Conservation (phyloP, 2,329 filamentous ascomycete genomes). For the Mariannaea elegans region DNA sequence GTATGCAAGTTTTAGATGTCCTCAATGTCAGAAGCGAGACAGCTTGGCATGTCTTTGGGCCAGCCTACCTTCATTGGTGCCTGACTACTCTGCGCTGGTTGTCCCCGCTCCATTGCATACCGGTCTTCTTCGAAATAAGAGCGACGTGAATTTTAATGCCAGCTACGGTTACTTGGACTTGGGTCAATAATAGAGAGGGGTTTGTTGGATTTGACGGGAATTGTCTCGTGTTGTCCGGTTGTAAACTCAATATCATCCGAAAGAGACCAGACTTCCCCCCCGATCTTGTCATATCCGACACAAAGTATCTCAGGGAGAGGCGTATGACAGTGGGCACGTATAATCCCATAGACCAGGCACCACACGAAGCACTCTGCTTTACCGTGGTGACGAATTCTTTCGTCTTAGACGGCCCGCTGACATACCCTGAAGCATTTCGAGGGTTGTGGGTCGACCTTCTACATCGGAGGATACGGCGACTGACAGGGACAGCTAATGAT, state of each 20-base stretch:
- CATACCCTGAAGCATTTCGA: constrained; percentile 1
- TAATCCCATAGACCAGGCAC: constrained; percentile 3
- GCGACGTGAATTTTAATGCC: constrained; percentile 1
- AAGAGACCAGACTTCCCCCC: constrained; percentile 3
- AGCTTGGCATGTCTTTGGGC: constrained; percentile 8
- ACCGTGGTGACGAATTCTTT: constrained; percentile 7
- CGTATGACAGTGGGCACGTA: background rate
- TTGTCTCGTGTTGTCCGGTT: constrained; percentile 8
- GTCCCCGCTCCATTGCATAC: constrained; percentile 9
- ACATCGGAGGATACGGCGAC: background rate
- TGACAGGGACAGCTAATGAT: background rate
- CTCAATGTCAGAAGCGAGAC: constrained; percentile 12
- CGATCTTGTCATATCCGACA: background rate
- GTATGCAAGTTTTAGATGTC: background rate
- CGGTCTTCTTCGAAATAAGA: background rate
- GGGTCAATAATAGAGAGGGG: background rate
- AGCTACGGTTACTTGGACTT: background rate
- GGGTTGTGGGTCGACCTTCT: constrained; percentile 10
- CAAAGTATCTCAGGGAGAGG: background rate
- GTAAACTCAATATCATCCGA: constrained; percentile 5
- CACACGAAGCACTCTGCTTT: constrained; percentile 11
- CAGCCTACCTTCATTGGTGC: constrained; percentile 11
- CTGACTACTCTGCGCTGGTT: constrained; percentile 6
- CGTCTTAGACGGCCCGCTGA: constrained; percentile 8
- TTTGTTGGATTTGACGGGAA: background rate